Conservation (phyloP, 805 yeast species). For the Ogataea pilisensis region DNA sequence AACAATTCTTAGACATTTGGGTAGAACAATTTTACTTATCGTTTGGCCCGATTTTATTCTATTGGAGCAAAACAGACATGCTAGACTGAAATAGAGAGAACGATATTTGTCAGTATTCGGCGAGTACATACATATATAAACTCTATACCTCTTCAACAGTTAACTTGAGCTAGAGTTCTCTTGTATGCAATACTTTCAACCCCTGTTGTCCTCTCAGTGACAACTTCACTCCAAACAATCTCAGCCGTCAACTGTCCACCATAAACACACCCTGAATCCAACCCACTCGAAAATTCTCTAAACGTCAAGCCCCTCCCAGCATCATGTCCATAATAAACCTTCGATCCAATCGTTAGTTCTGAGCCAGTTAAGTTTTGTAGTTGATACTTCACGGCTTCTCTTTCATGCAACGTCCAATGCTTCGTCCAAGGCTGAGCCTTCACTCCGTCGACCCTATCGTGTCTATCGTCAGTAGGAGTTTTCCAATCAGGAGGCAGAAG, state of each 20-base stretch:
- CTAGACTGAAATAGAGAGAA: too few species aligned
- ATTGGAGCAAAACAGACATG: too few species aligned
- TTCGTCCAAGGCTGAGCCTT: constrained; percentile 32
- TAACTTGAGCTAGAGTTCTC: constrained; percentile 25
- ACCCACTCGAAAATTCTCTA: constrained; percentile 65
- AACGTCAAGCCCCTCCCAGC: constrained; percentile 71
- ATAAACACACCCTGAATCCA: constrained; percentile 78
- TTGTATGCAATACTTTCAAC: constrained; percentile 22
- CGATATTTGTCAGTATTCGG: too few species aligned
- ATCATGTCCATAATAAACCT: constrained; percentile 85
- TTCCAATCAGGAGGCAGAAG: constrained; percentile 62
- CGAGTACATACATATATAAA: too few species aligned
- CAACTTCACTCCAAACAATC: constrained; percentile 39
- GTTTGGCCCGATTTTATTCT: too few species aligned
- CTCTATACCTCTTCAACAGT: constrained; percentile 23
- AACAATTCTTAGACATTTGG: too few species aligned
- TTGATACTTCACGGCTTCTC: constrained; percentile 4
- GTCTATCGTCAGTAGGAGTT: constrained; percentile 46
- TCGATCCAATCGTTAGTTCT: constrained; percentile 23
- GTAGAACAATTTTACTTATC: too few species aligned
- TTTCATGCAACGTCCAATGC: constrained; percentile 29
- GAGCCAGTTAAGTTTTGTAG: constrained; percentile 6
- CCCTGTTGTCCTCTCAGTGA: constrained; percentile 2
- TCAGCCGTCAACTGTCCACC: constrained; percentile 69
- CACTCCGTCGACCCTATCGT: constrained; percentile 22